These are phyloP conservation scores for Iris pallida DNA, from an alignment of 116 monocot genomes.

Conservation along the genomic window DNA sequence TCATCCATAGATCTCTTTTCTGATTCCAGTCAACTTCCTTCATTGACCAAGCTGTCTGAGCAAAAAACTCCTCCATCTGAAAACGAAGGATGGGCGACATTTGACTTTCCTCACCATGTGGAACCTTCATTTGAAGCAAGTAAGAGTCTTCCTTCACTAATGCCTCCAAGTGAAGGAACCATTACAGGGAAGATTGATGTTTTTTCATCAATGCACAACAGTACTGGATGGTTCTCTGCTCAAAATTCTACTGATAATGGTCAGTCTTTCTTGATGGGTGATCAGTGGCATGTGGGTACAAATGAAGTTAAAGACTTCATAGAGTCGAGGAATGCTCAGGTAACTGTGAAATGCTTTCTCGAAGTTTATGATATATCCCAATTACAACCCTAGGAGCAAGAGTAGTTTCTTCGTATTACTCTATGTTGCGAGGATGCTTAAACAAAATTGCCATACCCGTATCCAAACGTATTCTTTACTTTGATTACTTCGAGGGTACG, in stretches of 20 bases:
- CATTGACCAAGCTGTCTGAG: slow-evolving; percentile 15
- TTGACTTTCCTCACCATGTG: slow-evolving; percentile 50
- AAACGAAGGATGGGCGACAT: slow-evolving; percentile 82
- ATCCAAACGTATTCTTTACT: too few species aligned
- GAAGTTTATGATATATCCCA: neutral
- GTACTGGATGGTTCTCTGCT: slow-evolving; percentile 17
- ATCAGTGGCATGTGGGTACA: slow-evolving; percentile 31
- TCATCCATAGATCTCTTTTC: slow-evolving; percentile 48
- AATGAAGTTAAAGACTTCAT: slow-evolving; percentile 18
- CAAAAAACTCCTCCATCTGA: slow-evolving; percentile 26
- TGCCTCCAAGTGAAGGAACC: slow-evolving; percentile 7
- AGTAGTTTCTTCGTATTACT: neutral
- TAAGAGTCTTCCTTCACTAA: slow-evolving; percentile 4
- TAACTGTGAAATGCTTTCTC: slow-evolving; percentile 10
- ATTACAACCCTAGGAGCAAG: neutral
- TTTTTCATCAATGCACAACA: slow-evolving; percentile 26
- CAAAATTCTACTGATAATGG: slow-evolving; percentile 19
- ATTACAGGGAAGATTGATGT: slow-evolving; percentile 13
- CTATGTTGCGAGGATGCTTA: too few species aligned
- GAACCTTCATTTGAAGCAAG: slow-evolving; percentile 23
- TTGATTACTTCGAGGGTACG: too few species aligned
- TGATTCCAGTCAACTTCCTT: slow-evolving; percentile 24
- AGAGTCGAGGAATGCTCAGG: slow-evolving; percentile 33
- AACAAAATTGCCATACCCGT: too few species aligned
- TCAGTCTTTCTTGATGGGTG: slow-evolving; percentile 11